Conservation (phyloP, 768 basidiomycete genomes). For the Punctularia strigosozonata region DNA sequence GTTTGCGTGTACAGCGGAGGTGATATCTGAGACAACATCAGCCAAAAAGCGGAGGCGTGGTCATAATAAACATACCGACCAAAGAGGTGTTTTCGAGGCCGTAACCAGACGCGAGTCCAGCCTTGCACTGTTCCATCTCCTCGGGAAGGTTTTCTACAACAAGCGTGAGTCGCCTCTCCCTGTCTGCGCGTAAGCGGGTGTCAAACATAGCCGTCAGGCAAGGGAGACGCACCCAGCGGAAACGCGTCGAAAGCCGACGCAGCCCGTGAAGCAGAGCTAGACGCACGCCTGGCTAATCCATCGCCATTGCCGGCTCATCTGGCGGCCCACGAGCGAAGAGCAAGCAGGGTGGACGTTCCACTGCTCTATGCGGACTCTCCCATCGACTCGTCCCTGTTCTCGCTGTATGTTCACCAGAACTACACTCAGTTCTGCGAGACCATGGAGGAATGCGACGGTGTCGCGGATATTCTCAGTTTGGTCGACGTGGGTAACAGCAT, state of each 20-base stretch:
- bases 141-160: conserved; percentile 92
- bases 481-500: conserved; percentile 55
- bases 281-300: conserved; percentile 41
- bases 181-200: not conserved
- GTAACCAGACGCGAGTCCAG: conserved; percentile 79
- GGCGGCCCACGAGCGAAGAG: conserved; percentile 42
- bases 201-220: conserved; percentile 36
- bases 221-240: conserved; percentile 51
- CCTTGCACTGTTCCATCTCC: conserved; percentile 79
- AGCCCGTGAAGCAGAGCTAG: conserved; percentile 45
- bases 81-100: conserved; percentile 45
- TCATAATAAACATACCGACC: conserved; percentile 10
- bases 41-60: conserved; percentile 13
- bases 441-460: conserved; percentile 57
- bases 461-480: conserved; percentile 71
- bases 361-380: conserved; percentile 73
- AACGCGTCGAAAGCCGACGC: conserved; percentile 52
- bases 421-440: conserved; percentile 76
- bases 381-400: conserved; percentile 82
- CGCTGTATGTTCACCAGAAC: conserved; percentile 90
- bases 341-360: conserved; percentile 71
- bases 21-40: conserved; percentile 22
- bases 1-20: conserved; percentile 56
- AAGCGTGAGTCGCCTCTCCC: conserved; percentile 50
- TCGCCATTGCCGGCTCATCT: conserved; percentile 49